Percentiles rank a stretch among this genome's conserved stretches.
These are phyloP conservation scores for Lecanosticta acicola DNA, from an alignment of 2,329 filamentous ascomycete genomes.

Conservation along the genomic window DNA sequence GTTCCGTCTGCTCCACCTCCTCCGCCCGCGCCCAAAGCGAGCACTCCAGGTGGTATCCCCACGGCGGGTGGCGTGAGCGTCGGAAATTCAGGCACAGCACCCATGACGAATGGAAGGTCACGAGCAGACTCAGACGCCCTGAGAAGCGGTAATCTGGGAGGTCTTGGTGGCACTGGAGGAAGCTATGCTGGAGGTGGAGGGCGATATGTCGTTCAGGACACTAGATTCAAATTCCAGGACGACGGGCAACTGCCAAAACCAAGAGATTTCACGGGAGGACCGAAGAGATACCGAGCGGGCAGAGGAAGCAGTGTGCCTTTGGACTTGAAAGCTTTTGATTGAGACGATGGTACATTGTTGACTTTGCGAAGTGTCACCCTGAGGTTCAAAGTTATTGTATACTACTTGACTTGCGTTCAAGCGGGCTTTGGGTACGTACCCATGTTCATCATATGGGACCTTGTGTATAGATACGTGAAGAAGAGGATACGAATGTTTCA, in stretches of 20 bases:
- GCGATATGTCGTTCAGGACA: conserved; percentile 47
- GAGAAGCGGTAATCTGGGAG: conserved; percentile 9
- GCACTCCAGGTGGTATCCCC: conserved; percentile 24
- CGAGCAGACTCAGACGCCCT: conserved; percentile 16
- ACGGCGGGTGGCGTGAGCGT: conserved; percentile 24
- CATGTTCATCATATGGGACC: too few relatives aligned
- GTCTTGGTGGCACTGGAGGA: conserved; percentile 3
- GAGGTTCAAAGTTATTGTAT: too few relatives aligned
- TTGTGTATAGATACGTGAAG: too few relatives aligned
- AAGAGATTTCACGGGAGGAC: conserved; percentile 67
- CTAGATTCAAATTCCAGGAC: conserved; percentile 79
- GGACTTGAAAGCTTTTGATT: conserved; percentile 62
- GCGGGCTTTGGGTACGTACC: too few relatives aligned
- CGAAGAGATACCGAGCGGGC: conserved; percentile 79
- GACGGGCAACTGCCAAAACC: conserved; percentile 80
- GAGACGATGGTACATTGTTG: background rate
- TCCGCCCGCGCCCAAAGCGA: conserved; percentile 25
- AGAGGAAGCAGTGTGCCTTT: conserved; percentile 90
- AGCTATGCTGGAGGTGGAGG: conserved; percentile 15
- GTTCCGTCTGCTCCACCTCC: conserved; percentile 29
- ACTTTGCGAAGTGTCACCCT: too few relatives aligned
- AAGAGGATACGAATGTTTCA: too few relatives aligned
- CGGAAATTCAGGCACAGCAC: conserved; percentile 14
- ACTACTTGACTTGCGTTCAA: conserved; percentile 6
- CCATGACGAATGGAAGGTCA: conserved; percentile 37